Base-by-base conservation (phyloP, 768 basidiomycete species). In the Tremella mesenterica region DNA sequence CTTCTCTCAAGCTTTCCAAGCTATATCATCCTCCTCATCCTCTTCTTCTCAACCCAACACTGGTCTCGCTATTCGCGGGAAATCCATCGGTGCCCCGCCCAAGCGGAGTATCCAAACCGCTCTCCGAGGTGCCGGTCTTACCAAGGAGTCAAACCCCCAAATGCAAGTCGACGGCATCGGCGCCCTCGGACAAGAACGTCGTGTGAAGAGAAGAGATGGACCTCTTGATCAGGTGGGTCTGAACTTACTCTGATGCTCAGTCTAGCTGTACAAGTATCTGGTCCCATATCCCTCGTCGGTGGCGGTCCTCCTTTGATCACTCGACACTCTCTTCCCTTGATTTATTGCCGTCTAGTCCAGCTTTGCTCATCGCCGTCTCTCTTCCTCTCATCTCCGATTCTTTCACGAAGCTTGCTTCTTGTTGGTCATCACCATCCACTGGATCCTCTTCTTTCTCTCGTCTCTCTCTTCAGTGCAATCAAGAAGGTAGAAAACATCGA, bases 151-250 rank as follows among this genome's bases (percentile, higher is more conserved):
- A 20, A 29, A 50, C 26, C 56, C 49, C 20, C 45, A 54, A 4
- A 70, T 70, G 68, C 65, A 70, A 8, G 46, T 70, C 14, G 68
- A 70, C 28, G 60, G 65, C 10, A 50, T 53, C n/a, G 50, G 57
- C 13, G 52, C 53, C 25, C n/a, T n/a, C n/a, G 61, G 62, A 39
- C 46, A 52, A 25, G 54, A 46, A 4, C 56, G 63, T 50, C 53
- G 55, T 29, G 36, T 33, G 18, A 45, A 14, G 41, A 49, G 41
- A 20, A 56, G 59, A 41, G 44, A 54, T 18, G 65, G 65, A 23
- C 60, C 65, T 8, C 48, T 60, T 53, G 65, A 64, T 58, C 62
- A 67, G 63, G 63, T 68, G 49, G 39, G 66, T 63, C n/a, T 18
- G 25, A 26, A 29, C 26, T 20, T 28, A 26, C 12, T 50, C n/a